phyloP scores from a whole-genome alignment of 345 rosid species.

The Noccaea bulbosa region DNA sequence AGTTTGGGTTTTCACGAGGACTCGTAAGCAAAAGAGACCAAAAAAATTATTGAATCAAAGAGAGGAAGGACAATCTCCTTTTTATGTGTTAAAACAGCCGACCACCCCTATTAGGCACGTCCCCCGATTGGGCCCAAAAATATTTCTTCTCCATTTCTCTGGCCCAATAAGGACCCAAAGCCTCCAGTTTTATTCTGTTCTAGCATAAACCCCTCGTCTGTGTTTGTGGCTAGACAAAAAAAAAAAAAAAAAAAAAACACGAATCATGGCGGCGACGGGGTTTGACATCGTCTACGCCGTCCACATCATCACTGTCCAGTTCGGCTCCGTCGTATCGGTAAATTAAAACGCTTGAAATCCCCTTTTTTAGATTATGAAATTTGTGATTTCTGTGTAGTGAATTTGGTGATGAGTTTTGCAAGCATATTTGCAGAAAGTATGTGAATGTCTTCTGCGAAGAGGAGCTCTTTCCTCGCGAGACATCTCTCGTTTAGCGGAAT shows the following conservation, averaged over 20 bases:
- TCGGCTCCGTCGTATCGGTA: constrained; percentile 86
- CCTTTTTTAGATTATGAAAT: background rate
- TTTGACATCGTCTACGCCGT: constrained; percentile 71
- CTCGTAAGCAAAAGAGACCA: no score
- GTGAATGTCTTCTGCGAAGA: constrained; percentile 76
- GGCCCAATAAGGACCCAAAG: no score
- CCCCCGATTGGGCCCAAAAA: no score
- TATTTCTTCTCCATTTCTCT: no score
- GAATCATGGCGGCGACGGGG: constrained; percentile 49
- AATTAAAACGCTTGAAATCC: constrained; percentile 1
- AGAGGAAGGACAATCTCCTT: no score
- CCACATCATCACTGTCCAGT: constrained; percentile 70
- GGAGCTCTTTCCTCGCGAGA: constrained; percentile 59
- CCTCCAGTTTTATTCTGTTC: no score
- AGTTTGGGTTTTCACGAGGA: no score
- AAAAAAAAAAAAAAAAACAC: background rate
- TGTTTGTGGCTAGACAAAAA: no score
- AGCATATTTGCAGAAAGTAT: constrained; percentile 65
- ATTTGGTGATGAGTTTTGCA: background rate
- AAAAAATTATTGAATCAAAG: no score
- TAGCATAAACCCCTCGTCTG: no score
- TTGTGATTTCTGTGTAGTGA: background rate
- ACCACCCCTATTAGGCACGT: no score
- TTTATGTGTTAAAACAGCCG: no score
- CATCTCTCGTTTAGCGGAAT: constrained; percentile 50